Evolutionary conservation across 2,329 filamentous ascomycete genomes (phyloP), one percentile per base, ranked within the genome.

Genomic region (Xylaria sp.): DNA sequence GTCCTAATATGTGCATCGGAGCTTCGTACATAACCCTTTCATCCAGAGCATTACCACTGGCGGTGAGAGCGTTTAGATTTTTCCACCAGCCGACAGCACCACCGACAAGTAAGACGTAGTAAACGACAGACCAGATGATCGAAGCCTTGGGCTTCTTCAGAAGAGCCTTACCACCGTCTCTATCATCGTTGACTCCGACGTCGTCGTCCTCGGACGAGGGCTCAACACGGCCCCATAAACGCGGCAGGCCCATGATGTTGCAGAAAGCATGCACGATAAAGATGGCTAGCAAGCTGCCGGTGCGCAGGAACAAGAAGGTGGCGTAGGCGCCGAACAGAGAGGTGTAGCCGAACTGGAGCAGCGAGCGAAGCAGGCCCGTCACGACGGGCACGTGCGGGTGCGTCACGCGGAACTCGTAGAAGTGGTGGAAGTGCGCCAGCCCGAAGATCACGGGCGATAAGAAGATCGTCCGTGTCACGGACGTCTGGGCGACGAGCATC

Each of bases 251-350:
- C 86, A 94, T 92, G 83, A 88, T 92, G 78, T 99, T 99, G 82
- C 96, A 99, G 77, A 98, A 96, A 10, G 89, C 86, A 77, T 99
- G 96, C 5, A 93, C 90, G 23, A 90, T 77, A 61, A 95, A 90
- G 36, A 91, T 91, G 13, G 92, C 90, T 46, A 90, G 85, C 45
- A 98, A 81, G 56, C 91, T 97, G 3, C 93, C 94, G 0, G 94
- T 97, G 41, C 95, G 90, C 23, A 99, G 78, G 76, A 92, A 97
- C 23, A 97, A 76, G 75, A 98, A 99, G 0, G 93, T 94, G 4
- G 92, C 94, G 80, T 96, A 97, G 80, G 93, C 94, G 69, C 96
- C 96, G 76, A 99, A 99, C 5, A 98, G 80, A 7, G 93, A 94
- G 0, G 96, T 99, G 80, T 97, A 99, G 4, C 86, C 84, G 75